phyloP scores from a whole-genome alignment of 2,329 filamentous ascomycete species.

The Periconia sp. region DNA sequence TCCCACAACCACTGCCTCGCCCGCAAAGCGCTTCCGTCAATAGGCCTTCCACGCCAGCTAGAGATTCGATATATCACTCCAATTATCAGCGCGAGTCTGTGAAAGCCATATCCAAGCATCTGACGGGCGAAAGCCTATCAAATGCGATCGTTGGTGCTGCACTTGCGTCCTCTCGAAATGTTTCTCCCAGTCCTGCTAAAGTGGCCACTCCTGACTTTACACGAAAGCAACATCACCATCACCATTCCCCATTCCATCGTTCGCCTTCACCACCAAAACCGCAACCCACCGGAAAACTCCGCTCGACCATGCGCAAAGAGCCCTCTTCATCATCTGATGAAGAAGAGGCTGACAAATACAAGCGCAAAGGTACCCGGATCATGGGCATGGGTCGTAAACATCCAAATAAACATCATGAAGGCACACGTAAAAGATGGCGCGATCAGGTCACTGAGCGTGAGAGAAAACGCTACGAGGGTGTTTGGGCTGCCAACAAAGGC shows the following conservation, averaged over 20 bases:
- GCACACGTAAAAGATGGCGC: conserved; percentile 73
- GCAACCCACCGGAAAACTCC: conserved; percentile 55
- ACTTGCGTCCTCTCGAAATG: conserved; percentile 64
- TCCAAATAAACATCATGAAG: conserved; percentile 73
- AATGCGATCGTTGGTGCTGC: conserved; percentile 76
- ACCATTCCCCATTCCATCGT: conserved; percentile 39
- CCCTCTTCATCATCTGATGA: conserved; percentile 48
- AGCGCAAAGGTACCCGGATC: conserved; percentile 60
- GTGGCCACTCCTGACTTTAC: conserved; percentile 37
- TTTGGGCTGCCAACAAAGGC: conserved; percentile 78
- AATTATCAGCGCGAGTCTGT: conserved; percentile 41
- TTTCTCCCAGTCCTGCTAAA: conserved; percentile 42
- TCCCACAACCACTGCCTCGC: conserved; percentile 23
- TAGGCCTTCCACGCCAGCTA: conserved; percentile 19
- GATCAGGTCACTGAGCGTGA: conserved; percentile 72
- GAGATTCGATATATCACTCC: conserved; percentile 38
- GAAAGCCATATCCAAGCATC: conserved; percentile 47
- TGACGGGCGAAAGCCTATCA: conserved; percentile 67
- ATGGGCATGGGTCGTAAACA: conserved; percentile 55
- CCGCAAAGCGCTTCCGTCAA: conserved; percentile 24
- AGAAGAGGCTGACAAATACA: conserved; percentile 58
- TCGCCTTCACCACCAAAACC: conserved; percentile 44
- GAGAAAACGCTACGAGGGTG: conserved; percentile 76
- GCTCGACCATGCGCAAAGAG: conserved; percentile 66
- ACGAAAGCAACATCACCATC: conserved; percentile 42